Evolutionary conservation across 352 stramenopile species (phyloP).

Genomic region (Pythium periplocum): DNA sequence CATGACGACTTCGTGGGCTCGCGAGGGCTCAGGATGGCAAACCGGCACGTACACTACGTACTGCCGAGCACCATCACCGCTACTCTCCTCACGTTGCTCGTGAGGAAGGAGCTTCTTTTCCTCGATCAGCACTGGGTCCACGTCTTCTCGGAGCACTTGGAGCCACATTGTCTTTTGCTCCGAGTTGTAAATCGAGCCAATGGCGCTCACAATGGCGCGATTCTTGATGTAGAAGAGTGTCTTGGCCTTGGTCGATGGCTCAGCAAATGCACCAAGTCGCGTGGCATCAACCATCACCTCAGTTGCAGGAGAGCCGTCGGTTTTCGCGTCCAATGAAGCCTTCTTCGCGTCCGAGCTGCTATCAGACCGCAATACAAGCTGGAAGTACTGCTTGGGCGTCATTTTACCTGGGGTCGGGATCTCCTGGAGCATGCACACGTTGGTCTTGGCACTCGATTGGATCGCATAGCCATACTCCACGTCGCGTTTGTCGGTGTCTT

Average conservation of each 20-base stretch:
- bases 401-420: constrained; percentile 54
- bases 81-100: constrained; percentile 11
- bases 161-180: constrained; percentile 53
- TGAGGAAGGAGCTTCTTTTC: constrained; percentile 25
- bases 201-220: constrained; percentile 38
- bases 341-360: constrained; percentile 2
- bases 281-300: constrained; percentile 1
- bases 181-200: constrained; percentile 47
- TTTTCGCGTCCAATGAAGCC: constrained; percentile 5
- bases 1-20: constrained; percentile 28
- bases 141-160: constrained; percentile 46
- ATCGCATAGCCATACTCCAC: constrained; percentile 61
- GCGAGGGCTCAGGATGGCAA: constrained; percentile 20
- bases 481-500: constrained; percentile 26
- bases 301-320: not conserved
- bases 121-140: constrained; percentile 39
- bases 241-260: constrained; percentile 33
- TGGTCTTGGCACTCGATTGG: constrained; percentile 73
- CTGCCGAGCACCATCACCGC: constrained; percentile 23
- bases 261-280: constrained; percentile 24
- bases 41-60: constrained; percentile 58
- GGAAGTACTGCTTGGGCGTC: constrained; percentile 50
- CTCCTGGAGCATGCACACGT: constrained; percentile 71
- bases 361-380: constrained; percentile 19
- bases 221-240: constrained; percentile 51